Conservation (phyloP, 192 early-diverging fungal genomes). For the Gamsiella multidivaricata region DNA sequence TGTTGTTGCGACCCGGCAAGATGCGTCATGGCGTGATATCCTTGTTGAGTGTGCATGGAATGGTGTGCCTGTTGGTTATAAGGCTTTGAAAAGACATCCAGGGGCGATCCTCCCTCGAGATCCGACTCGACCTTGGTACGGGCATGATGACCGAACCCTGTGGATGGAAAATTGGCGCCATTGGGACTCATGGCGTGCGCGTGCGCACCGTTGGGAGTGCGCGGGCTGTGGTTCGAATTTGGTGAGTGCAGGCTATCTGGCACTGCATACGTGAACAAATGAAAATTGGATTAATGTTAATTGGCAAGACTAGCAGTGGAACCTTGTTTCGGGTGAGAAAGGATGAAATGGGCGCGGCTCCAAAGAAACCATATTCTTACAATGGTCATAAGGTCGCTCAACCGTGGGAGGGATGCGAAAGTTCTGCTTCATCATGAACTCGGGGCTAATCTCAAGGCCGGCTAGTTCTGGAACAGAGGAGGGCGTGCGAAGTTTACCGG, state of each 20-base stretch:
- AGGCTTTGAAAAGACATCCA: slow-evolving; percentile 35
- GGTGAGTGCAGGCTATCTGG: slow-evolving; percentile 23
- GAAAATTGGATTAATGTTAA: background rate
- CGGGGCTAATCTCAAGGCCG: slow-evolving; percentile 65
- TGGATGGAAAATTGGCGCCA: slow-evolving; percentile 18
- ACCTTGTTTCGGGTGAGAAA: no score
- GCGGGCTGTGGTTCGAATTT: slow-evolving; percentile 31
- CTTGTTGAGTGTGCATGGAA: slow-evolving; percentile 17
- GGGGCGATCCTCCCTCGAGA: background rate
- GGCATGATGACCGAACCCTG: slow-evolving; percentile 28
- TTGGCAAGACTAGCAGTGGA: no score
- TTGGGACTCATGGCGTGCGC: slow-evolving; percentile 1
- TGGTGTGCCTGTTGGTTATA: slow-evolving; percentile 27
- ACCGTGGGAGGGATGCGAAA: slow-evolving; percentile 65
- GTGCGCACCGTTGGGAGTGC: slow-evolving; percentile 28
- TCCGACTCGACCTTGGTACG: slow-evolving; percentile 29
- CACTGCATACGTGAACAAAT: background rate
- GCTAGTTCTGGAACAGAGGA: slow-evolving; percentile 63
- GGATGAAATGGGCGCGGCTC: background rate
- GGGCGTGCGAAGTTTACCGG: slow-evolving; percentile 62
- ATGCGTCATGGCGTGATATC: slow-evolving; percentile 21
- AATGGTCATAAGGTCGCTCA: slow-evolving; percentile 47
- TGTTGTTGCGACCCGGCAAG: slow-evolving; percentile 5
- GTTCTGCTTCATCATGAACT: slow-evolving; percentile 69
- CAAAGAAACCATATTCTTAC: slow-evolving; percentile 18